Conservation (phyloP, 305 asterid species). For the Solanum hybrid region DNA sequence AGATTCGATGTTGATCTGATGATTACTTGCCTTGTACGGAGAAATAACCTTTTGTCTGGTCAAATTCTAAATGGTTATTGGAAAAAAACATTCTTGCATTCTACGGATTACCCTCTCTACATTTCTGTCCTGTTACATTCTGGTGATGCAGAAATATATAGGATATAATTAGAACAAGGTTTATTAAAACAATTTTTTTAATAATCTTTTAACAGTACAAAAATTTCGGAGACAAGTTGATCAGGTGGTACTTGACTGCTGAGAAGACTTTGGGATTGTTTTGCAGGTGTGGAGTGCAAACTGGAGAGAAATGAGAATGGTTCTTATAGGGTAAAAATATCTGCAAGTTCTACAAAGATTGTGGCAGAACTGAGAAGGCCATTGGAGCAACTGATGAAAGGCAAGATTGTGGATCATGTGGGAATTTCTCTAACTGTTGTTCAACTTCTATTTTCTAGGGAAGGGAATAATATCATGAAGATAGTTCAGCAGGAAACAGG, state of each 20-base stretch:
- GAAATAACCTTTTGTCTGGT: background rate
- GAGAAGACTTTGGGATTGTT: constrained; percentile 2
- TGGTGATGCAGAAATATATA: background rate
- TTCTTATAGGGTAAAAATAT: constrained; percentile 40
- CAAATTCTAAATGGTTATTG: background rate
- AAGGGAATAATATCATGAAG: constrained; percentile 41
- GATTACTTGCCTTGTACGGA: background rate
- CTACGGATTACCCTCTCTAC: background rate
- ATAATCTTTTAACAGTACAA: background rate
- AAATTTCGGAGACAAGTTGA: background rate
- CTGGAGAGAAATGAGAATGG: constrained; percentile 34
- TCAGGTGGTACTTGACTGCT: background rate
- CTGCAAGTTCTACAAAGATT: constrained; percentile 45
- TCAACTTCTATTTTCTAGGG: constrained; percentile 46
- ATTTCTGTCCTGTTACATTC: background rate
- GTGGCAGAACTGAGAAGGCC: constrained; percentile 53
- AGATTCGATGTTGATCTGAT: background rate
- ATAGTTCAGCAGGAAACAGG: constrained; percentile 53
- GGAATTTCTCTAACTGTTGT: constrained; percentile 43
- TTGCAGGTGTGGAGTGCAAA: constrained; percentile 47
- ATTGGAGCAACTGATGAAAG: constrained; percentile 47
- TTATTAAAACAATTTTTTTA: background rate
- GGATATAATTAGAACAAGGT: background rate
- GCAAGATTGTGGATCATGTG: constrained; percentile 34
- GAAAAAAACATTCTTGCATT: background rate